phyloP scores from a whole-genome alignment of 441 rosid species.

The Bruguiera hainesii region DNA sequence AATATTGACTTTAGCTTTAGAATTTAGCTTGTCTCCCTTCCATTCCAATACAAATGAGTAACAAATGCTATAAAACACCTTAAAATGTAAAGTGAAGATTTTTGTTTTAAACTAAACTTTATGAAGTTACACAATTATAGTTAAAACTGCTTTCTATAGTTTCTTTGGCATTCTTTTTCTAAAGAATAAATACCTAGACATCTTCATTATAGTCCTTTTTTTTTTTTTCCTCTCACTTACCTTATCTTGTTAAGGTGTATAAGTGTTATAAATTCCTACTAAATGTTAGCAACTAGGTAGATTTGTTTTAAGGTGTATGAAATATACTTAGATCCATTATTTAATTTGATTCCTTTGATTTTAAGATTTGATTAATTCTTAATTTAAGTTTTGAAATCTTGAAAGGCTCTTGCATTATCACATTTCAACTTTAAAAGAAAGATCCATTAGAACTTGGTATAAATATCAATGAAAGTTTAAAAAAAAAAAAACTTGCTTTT shows the following conservation, averaged over 20 bases:
- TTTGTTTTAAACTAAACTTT: no score
- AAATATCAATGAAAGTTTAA: not conserved
- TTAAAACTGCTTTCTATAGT: not conserved
- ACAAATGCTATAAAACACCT: no score
- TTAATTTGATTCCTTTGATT: not conserved
- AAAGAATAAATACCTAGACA: not conserved
- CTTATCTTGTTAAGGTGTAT: not conserved
- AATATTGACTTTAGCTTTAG: no score
- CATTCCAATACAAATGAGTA: no score
- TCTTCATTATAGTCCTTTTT: not conserved
- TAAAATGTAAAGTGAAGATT: no score
- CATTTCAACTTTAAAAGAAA: not conserved
- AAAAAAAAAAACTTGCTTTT: not conserved
- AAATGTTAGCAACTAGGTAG: not conserved
- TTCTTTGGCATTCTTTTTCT: not conserved
- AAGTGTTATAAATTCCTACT: accelerated
- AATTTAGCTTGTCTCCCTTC: no score
- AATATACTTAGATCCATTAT: not conserved
- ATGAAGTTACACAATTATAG: not conserved
- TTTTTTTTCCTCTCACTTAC: not conserved
- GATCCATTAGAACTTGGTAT: not conserved
- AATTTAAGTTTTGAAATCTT: not conserved
- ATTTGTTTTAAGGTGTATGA: not conserved
- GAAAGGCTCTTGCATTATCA: not conserved
- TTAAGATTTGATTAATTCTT: not conserved